phyloP scores from a whole-genome alignment of 495 filamentous ascomycete genomes.

The Zalerion maritima region DNA sequence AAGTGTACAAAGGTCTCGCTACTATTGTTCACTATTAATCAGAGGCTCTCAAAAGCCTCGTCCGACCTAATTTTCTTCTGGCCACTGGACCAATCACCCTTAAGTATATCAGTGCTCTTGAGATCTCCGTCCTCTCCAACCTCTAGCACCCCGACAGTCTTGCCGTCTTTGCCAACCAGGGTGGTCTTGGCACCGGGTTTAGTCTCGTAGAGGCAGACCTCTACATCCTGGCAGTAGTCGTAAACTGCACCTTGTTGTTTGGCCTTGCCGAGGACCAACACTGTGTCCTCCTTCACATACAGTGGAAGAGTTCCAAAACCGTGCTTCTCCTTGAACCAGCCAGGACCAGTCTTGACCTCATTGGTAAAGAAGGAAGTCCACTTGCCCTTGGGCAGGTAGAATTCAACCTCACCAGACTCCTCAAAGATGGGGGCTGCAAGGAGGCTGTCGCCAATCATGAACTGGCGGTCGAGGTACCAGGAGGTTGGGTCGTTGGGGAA shows the following conservation, averaged over 20 bases:
- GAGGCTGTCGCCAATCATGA: slow-evolving; percentile 46
- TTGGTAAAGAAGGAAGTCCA: slow-evolving; percentile 41
- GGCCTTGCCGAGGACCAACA: slow-evolving; percentile 30
- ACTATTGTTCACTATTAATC: too few species aligned
- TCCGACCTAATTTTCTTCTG: too few species aligned
- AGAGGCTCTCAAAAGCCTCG: too few species aligned
- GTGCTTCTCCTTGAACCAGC: slow-evolving; percentile 34
- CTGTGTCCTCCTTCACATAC: slow-evolving; percentile 32
- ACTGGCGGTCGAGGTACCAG: slow-evolving; percentile 51
- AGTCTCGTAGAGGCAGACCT: slow-evolving; percentile 25
- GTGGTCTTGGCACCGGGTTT: slow-evolving; percentile 17
- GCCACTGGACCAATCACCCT: slow-evolving; percentile 9
- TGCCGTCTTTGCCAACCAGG: slow-evolving; percentile 23
- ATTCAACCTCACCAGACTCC: slow-evolving; percentile 41
- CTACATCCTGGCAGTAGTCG: slow-evolving; percentile 30
- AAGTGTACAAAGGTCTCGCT: too few species aligned
- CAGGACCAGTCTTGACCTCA: slow-evolving; percentile 27
- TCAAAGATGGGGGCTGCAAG: slow-evolving; percentile 48
- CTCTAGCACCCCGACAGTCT: slow-evolving; percentile 14
- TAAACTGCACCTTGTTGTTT: slow-evolving; percentile 33
- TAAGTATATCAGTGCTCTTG: slow-evolving; percentile 6
- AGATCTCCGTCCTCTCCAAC: slow-evolving; percentile 9
- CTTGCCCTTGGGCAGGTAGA: slow-evolving; percentile 45
- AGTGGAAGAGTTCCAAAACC: slow-evolving; percentile 31
- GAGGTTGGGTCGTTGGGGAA: slow-evolving; percentile 48